phyloP scores from a whole-genome alignment of 2,329 filamentous ascomycete genomes.

The Neofusicoccum cordaticola region DNA sequence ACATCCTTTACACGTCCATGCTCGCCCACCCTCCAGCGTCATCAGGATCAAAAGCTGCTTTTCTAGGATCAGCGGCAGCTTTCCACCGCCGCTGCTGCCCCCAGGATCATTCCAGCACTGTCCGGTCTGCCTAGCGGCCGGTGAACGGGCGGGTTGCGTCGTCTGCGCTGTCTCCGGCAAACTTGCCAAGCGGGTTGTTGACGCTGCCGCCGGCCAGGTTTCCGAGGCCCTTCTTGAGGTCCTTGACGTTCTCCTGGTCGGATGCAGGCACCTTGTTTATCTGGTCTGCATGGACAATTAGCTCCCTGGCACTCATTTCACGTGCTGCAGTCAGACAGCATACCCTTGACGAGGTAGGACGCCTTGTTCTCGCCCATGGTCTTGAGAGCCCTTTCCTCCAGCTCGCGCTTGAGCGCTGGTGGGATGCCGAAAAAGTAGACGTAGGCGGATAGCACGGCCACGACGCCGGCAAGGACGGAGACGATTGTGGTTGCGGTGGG shows the following conservation, averaged over 20 bases:
- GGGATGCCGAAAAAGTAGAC: conserved; percentile 50
- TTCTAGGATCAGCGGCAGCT: not conserved
- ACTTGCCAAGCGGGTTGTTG: conserved; percentile 37
- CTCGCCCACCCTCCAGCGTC: not conserved
- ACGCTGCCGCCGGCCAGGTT: conserved; percentile 33
- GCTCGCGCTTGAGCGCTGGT: conserved; percentile 44
- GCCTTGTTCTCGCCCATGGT: conserved; percentile 55
- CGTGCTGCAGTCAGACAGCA: not conserved
- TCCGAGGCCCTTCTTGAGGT: conserved; percentile 35
- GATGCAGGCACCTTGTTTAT: conserved; percentile 39
- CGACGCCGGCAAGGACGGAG: conserved; percentile 33
- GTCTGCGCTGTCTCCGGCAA: conserved; percentile 36
- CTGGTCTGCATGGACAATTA: conserved; percentile 28
- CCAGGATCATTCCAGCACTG: not conserved
- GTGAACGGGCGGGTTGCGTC: conserved; percentile 35
- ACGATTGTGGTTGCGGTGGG: conserved; percentile 23
- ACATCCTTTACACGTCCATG: not conserved
- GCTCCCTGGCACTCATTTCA: not conserved
- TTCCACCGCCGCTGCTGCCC: too few species aligned
- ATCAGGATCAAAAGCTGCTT: not conserved
- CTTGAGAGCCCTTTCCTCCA: conserved; percentile 47
- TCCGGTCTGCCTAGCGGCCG: conserved; percentile 31
- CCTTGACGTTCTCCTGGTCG: conserved; percentile 37
- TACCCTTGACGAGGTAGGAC: conserved; percentile 41
- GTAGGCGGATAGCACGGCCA: conserved; percentile 37